Evolutionary conservation across 2,329 filamentous ascomycete genomes (phyloP).

Genomic region (Fusarium goolgardi): DNA sequence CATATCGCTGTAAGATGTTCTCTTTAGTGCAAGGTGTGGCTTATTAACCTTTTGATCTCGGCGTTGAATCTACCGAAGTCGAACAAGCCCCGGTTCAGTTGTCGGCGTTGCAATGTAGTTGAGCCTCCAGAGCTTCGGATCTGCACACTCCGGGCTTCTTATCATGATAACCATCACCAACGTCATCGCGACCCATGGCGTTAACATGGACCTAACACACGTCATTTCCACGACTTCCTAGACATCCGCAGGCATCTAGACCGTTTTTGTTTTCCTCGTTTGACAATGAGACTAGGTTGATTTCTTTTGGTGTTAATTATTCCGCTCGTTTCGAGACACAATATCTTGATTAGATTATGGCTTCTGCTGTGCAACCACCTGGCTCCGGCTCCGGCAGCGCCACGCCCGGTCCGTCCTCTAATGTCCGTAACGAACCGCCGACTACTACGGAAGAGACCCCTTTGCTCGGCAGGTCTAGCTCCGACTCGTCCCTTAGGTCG

Average conservation of each 20-base stretch:
- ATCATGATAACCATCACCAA: constrained; percentile 25
- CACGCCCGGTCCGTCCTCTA: constrained; percentile 16
- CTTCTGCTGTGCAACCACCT: constrained; percentile 9
- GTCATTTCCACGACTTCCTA: constrained; percentile 5
- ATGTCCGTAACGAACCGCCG: constrained; percentile 4
- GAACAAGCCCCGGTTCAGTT: background rate
- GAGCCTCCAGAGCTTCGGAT: constrained; percentile 17
- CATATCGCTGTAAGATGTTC: background rate
- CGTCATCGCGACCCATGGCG: constrained; percentile 24
- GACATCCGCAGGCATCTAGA: background rate
- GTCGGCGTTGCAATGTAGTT: background rate
- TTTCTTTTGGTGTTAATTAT: background rate
- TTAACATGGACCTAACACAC: constrained; percentile 5
- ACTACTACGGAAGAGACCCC: constrained; percentile 41
- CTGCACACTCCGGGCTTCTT: constrained; percentile 14
- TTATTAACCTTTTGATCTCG: constrained; percentile 8
- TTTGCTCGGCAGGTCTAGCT: constrained; percentile 25
- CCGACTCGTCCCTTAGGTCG: constrained; percentile 5
- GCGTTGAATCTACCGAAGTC: constrained; percentile 1
- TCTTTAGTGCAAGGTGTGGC: background rate
- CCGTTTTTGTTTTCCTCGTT: background rate
- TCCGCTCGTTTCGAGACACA: background rate
- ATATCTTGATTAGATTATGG: constrained; percentile 10
- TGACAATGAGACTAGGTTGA: constrained; percentile 1
- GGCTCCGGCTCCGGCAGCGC: constrained; percentile 21